A percentile compares a stretch with the other conserved stretches of the same genome.
Evolutionary conservation across 2,329 filamentous ascomycete genomes (phyloP).

Genomic region (Coleophoma crateriformis): DNA sequence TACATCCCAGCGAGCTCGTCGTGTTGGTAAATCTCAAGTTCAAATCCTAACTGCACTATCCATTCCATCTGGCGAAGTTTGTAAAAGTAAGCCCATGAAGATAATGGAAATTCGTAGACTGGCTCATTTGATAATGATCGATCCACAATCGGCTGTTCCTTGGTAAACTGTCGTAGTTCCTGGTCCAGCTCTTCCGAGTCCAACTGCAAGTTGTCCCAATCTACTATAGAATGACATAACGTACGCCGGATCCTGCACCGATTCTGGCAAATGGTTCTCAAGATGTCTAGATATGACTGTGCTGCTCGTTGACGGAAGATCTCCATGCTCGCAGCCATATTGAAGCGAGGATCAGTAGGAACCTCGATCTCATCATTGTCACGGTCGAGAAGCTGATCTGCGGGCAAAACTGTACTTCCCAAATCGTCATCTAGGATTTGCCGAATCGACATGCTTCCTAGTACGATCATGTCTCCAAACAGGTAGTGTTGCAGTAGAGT

Average conservation of each 20-base stretch:
- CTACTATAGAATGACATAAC: slow-evolving; percentile 75
- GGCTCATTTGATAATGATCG: slow-evolving; percentile 42
- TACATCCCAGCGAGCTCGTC: slow-evolving; percentile 89
- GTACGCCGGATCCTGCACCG: slow-evolving; percentile 82
- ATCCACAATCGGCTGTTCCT: slow-evolving; percentile 53
- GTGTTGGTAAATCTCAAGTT: slow-evolving; percentile 81
- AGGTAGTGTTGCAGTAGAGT: slow-evolving; percentile 73
- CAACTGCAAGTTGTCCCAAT: slow-evolving; percentile 79
- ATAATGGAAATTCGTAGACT: slow-evolving; percentile 66
- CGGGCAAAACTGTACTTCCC: slow-evolving; percentile 68
- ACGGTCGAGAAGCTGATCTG: slow-evolving; percentile 64
- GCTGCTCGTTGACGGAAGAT: slow-evolving; percentile 54
- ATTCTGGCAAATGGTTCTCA: slow-evolving; percentile 84
- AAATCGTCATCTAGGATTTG: slow-evolving; percentile 79
- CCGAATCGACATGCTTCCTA: slow-evolving; percentile 64
- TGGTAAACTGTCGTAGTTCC: slow-evolving; percentile 54
- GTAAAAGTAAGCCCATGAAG: slow-evolving; percentile 84
- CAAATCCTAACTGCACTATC: slow-evolving; percentile 88
- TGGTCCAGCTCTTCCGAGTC: slow-evolving; percentile 76
- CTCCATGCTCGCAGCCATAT: slow-evolving; percentile 71
- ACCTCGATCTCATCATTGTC: slow-evolving; percentile 72
- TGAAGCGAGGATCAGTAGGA: slow-evolving; percentile 66
- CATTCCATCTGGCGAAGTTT: slow-evolving; percentile 86
- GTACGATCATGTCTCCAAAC: slow-evolving; percentile 64
- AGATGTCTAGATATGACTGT: slow-evolving; percentile 75